These are phyloP conservation scores for Pisolithus orientalis DNA, from an alignment of 768 basidiomycete species.

Conservation along the genomic window DNA sequence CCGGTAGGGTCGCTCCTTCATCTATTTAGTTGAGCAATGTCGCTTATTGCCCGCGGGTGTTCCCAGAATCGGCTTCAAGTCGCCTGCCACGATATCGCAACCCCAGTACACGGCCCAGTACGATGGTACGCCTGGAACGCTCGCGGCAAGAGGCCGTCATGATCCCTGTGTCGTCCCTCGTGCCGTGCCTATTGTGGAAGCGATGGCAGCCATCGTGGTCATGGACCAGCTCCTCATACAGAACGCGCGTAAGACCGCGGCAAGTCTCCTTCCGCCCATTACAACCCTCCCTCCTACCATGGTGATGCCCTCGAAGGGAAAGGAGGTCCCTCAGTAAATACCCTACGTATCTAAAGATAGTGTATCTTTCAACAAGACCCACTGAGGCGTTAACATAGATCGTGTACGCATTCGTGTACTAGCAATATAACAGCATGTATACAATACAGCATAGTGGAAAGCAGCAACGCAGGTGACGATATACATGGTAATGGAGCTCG, in stretches of 20 bases:
- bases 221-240: slow-evolving; percentile 93
- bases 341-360: slow-evolving; percentile 2
- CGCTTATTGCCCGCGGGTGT: slow-evolving; percentile 3
- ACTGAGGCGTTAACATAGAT: no score
- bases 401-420: no score
- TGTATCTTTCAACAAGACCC: neutral
- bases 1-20: slow-evolving; percentile 45
- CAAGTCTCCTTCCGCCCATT: slow-evolving; percentile 73
- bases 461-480: slow-evolving; percentile 4
- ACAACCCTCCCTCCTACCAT: slow-evolving; percentile 91
- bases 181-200: slow-evolving; percentile 95
- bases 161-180: slow-evolving; percentile 97
- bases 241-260: slow-evolving; percentile 71
- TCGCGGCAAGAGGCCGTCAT: slow-evolving; percentile 91
- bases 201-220: slow-evolving; percentile 93
- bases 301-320: slow-evolving; percentile 52
- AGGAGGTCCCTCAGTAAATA: neutral
- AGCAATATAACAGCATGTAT: no score
- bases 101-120: slow-evolving; percentile 88
- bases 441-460: no score
- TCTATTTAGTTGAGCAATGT: neutral
- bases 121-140: slow-evolving; percentile 80
- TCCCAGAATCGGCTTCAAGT: slow-evolving; percentile 89
- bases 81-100: slow-evolving; percentile 95
- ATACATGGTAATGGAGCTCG: slow-evolving; percentile 2